phyloP scores from a whole-genome alignment of 495 filamentous ascomycete genomes.

The Xeromyces bisporus region DNA sequence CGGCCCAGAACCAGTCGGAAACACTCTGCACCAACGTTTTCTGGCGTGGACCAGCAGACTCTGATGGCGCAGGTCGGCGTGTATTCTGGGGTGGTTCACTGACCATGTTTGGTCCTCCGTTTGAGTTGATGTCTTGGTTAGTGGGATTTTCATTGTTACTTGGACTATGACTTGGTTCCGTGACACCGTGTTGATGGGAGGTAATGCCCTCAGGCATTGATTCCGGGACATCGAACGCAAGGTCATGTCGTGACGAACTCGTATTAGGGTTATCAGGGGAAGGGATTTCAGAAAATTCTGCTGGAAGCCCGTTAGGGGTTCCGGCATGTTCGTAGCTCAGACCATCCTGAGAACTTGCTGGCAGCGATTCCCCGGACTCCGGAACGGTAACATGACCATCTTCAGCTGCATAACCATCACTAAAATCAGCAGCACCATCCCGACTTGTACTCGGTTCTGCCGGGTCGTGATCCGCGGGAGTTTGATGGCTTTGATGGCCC shows the following conservation, averaged over 20 bases:
- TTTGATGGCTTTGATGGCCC: constrained; percentile 1
- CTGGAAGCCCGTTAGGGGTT: neutral
- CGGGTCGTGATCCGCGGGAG: neutral
- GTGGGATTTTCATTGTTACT: neutral
- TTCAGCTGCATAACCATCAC: neutral
- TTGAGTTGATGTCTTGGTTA: neutral
- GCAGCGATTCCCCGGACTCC: neutral
- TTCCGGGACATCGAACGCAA: neutral
- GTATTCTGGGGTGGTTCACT: neutral
- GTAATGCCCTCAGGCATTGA: neutral
- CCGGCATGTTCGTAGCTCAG: neutral
- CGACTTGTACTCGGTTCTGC: neutral
- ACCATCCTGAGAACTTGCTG: neutral
- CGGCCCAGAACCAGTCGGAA: constrained; percentile 49
- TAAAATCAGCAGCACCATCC: neutral
- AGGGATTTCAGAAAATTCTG: neutral
- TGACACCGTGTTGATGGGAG: neutral
- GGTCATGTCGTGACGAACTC: neutral
- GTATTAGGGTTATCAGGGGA: neutral
- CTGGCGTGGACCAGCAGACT: constrained; percentile 2
- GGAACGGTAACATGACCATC: neutral
- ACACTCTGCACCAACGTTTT: constrained; percentile 8
- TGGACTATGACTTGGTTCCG: neutral
- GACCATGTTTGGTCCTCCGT: neutral
- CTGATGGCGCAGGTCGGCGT: neutral